Evolutionary conservation across 192 early-diverging fungal species (phyloP), one percentile per base, ranked within the genome.

Genomic region (Rhizophagus prolifer): DNA sequence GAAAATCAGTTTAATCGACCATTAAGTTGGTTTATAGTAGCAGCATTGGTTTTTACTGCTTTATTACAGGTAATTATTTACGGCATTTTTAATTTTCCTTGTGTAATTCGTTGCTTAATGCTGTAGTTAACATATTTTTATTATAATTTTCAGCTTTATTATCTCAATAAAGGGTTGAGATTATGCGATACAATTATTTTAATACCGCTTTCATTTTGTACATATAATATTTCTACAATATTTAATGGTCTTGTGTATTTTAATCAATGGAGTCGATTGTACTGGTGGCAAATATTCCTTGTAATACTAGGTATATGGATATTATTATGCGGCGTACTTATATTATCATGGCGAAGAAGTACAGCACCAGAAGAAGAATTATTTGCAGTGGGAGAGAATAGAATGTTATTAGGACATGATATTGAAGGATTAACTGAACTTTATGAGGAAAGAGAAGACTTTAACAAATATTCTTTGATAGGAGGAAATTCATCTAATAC

Each of bases 161-260:
- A 91, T 73, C 86, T 94, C 28, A 92, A 93, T 81, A 91, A 88
- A 38, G 92, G 91, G 12, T 79, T 94, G 38, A 85, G 87, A 34
- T 69, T 93, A 23, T 93, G 91, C 79, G 91, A 90, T 82, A 94
- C 92, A 65, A 85, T 94, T 21, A 85, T 92, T 30, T 84, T 92
- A 58, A 86, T 92, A 16, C 92, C 92, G 23, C 84, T 94, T 58
- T 89, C 89, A 10, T 94, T 90, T 74, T 94, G 91, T 70, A 87
- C 91, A 75, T 91, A 89, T 80, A 92, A 91, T 77, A 82, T 92
- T 46, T 89, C 91, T 4, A 89, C 90, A 19, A 85, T 94, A 58
- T 85, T 93, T 69, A 94, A 91, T 79, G 92, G 91, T 28, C 81
- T 94, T n/a, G 91, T 94, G 9, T 94, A 94, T 71, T 94, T 91